phyloP scores from a whole-genome alignment of 768 basidiomycete species.

The Phlebiopsis flavidoalba region DNA sequence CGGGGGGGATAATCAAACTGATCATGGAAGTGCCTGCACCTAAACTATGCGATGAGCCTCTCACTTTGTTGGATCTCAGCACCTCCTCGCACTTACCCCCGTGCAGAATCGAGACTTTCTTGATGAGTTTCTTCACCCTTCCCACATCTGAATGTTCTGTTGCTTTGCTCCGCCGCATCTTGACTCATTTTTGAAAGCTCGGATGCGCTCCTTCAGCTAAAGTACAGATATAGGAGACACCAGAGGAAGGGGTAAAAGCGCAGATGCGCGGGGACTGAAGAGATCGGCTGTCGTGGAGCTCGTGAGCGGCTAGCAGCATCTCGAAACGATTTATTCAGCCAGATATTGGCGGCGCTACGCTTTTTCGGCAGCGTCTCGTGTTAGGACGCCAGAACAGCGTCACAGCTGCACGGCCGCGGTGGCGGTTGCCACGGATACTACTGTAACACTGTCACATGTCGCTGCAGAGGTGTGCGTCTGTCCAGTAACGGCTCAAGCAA shows the following conservation, averaged over 20 bases:
- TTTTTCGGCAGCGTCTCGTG: background rate
- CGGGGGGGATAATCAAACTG: constrained; percentile 92
- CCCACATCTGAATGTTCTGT: constrained; percentile 97
- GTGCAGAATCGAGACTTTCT: constrained; percentile 91
- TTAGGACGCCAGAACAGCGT: background rate
- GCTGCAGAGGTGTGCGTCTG: too few relatives aligned
- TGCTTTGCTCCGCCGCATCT: constrained; percentile 88
- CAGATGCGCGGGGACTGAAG: background rate
- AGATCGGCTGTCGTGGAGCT: background rate
- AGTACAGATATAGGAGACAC: background rate
- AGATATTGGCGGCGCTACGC: background rate
- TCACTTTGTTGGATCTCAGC: background rate
- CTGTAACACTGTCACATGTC: too few relatives aligned
- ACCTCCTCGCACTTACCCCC: constrained; percentile 51
- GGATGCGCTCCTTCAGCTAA: background rate
- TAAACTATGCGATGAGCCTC: constrained; percentile 25
- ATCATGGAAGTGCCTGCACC: constrained; percentile 99
- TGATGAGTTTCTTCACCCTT: constrained; percentile 99
- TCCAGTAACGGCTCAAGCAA: too few relatives aligned
- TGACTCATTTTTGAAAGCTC: constrained; percentile 59
- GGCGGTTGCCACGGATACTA: too few relatives aligned
- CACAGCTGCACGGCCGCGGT: background rate
- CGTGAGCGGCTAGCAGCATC: too few relatives aligned
- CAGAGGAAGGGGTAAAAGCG: background rate
- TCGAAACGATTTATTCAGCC: constrained; percentile 1